Evolutionary conservation across 352 stramenopile genomes (phyloP), one percentile per base, ranked within the genome.

Genomic region (Globisporangium carolinianum): DNA sequence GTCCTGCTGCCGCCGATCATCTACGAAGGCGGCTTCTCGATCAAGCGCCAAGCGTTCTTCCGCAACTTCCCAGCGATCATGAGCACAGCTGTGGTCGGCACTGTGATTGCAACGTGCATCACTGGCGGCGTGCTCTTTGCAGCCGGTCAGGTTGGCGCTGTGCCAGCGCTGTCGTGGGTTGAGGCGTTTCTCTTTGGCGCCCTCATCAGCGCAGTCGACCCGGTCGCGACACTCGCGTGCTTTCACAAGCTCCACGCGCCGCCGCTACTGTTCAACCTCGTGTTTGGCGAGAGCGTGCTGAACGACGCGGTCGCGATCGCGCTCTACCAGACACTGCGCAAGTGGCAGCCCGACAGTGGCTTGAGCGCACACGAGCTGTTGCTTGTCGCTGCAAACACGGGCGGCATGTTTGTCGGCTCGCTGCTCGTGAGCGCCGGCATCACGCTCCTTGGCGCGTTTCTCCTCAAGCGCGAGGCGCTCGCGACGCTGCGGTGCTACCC

Each of bases 271-370:
- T 98, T 98, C 68, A 98, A 98, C 63, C 79, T 98, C 37, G 89
- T 98, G 6, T 98, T 98, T 66, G 94, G 94, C 55, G 94, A 98
- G 65, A 96, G 81, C 47, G 89, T 97, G 8, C 72, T 98, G 47
- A 98, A 98, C 71, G 94, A 98, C 63, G 93, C 93, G 6, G 85
- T 98, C 15, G 87, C 83, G 4, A 95, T 98, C 59, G 91, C 95
- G 18, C 65, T 98, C 37, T 98, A 97, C 66, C 84, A 98, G 62
- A 95, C 91, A 17, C 85, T 97, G 50, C 68, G 79, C 48, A 95
- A 97, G 63, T 97, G 92, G 81, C 74, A 89, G 15, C 72, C 79
- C 3, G 75, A 90, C 15, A 87, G 75, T 49, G 80, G 76, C 35
- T 75, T 94, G 15, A 91, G 58, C 43, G 69, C 63, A 11, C 79